Percentiles rank a stretch among this genome's conserved stretches.
These are phyloP conservation scores for Penicillium griseofulvum DNA, from an alignment of 2,329 filamentous ascomycete species.

Conservation along the genomic window DNA sequence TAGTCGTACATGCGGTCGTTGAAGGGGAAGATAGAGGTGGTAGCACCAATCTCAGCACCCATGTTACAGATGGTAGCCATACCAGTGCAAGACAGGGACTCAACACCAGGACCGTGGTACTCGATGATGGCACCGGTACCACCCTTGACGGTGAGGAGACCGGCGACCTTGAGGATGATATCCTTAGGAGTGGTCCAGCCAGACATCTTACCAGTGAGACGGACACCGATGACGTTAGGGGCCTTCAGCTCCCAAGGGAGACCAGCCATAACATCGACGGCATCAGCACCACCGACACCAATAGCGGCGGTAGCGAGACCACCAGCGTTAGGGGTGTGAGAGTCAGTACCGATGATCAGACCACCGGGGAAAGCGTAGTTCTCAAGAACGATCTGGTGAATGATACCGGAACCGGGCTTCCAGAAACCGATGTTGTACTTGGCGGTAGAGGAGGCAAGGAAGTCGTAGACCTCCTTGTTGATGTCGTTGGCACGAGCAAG, in stretches of 20 bases:
- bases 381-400: conserved; percentile 97
- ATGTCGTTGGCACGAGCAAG: conserved; percentile 83
- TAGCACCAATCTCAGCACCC: conserved; percentile 66
- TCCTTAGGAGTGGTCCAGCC: conserved; percentile 96
- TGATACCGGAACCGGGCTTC: conserved; percentile 97
- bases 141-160: conserved; percentile 95
- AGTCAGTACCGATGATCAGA: conserved; percentile 96
- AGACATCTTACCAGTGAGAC: conserved; percentile 81
- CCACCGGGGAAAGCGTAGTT: conserved; percentile 99
- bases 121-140: conserved; percentile 80
- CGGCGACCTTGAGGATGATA: conserved; percentile 95
- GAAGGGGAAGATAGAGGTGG: conserved; percentile 95
- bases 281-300: conserved; percentile 96
- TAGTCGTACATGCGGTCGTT: conserved; percentile 98
- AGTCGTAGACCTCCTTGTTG: conserved; percentile 99
- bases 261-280: conserved; percentile 96
- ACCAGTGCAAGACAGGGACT: conserved; percentile 75
- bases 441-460: conserved; percentile 86
- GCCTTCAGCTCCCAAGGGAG: conserved; percentile 98
- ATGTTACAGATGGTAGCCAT: conserved; percentile 79
- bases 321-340: conserved; percentile 95
- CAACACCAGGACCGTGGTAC: conserved; percentile 64
- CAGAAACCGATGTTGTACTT: conserved; percentile 99
- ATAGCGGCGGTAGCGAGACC: conserved; percentile 94
- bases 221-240: conserved; percentile 94